Base-by-base conservation (phyloP, 352 stramenopile species). In the Globisporangium spinosum region DNA sequence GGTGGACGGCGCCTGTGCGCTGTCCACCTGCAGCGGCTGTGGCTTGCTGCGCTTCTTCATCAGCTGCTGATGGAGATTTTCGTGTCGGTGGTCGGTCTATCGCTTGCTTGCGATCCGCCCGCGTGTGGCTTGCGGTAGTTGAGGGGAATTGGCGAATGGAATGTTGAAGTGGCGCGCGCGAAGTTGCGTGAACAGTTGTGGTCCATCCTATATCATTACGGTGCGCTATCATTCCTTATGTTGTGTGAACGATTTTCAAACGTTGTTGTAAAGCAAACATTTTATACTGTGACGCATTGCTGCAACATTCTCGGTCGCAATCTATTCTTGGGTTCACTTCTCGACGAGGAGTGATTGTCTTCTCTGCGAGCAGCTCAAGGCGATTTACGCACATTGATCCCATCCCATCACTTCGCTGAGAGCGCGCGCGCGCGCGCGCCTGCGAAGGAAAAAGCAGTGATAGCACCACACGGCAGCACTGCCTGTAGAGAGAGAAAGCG, bases 31-130 rank as follows among this genome's bases (percentile, higher is more conserved):
- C 49, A 67, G 62, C 25, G 47, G 15, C 27, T 67, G 62, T 2
- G 23, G 29, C 32, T 60, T 58, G n/a, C 51, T 47, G 13, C 62
- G 49, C 62, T 60, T 58, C 62, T 47, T 67, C 62, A 47, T 61
- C 61, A 10, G 29, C 17, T 29, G 6, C 2, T 45, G 27, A 2
- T 27, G 25, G 4, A 15, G 12, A 15, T 43, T 43, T 15, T 43
- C 23, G 27, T 7, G 23, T 2, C 23, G 23, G 25, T 40, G 12
- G 5, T 58, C 27, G 53, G 15, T 60, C 27, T 15, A 15, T 61
- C 8, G 27, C 17, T 27, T 23, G 15, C 9, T 27, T 34, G 8
- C 2, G 22, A 17, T 17, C 22, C 1, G 8, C 38, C 12, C 20
- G 4, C 4, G 34, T 6, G 34, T 40, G 34, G 10, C 12, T 43